Conservation (phyloP, 768 basidiomycete species). For the Dictyophora rubrovolvata region DNA sequence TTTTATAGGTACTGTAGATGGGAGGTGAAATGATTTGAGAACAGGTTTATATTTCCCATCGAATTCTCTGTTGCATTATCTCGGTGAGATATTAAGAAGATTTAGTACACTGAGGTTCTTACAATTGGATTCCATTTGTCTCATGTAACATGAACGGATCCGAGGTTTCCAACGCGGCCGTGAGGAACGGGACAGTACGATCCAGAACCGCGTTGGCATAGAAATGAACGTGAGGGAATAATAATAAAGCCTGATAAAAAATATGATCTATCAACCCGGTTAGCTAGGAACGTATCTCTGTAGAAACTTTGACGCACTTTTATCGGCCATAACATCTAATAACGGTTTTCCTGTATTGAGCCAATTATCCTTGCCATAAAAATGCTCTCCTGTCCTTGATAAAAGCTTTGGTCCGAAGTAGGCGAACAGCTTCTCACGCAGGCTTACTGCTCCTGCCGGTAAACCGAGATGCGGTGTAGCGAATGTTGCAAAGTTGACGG, state of each 20-base stretch:
- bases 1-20: slow-evolving; percentile 27
- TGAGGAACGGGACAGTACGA: slow-evolving; percentile 72
- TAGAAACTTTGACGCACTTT: slow-evolving; percentile 33
- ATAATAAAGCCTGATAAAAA: slow-evolving; percentile 62
- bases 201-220: slow-evolving; percentile 83
- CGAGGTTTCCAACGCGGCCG: slow-evolving; percentile 57
- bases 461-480: slow-evolving; percentile 81
- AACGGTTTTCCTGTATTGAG: slow-evolving; percentile 54
- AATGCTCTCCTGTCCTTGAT: slow-evolving; percentile 72
- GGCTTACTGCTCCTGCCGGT: slow-evolving; percentile 42
- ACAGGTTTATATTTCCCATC: slow-evolving; percentile 47
- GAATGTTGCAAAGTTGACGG: slow-evolving; percentile 75
- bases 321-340: slow-evolving; percentile 73
- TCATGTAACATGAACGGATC: slow-evolving; percentile 55
- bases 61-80: slow-evolving; percentile 32
- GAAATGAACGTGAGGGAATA: slow-evolving; percentile 58
- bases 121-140: slow-evolving; percentile 55
- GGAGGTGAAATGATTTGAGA: slow-evolving; percentile 41
- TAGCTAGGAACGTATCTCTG: background rate
- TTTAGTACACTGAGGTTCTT: slow-evolving; percentile 16
- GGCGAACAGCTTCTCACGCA: slow-evolving; percentile 42
- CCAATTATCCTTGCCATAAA: slow-evolving; percentile 68
- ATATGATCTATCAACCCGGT: slow-evolving; percentile 40
- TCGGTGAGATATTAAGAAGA: background rate
- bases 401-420: slow-evolving; percentile 59